Conservation (phyloP, 768 basidiomycete species). For the Daedaleopsis nitida region DNA sequence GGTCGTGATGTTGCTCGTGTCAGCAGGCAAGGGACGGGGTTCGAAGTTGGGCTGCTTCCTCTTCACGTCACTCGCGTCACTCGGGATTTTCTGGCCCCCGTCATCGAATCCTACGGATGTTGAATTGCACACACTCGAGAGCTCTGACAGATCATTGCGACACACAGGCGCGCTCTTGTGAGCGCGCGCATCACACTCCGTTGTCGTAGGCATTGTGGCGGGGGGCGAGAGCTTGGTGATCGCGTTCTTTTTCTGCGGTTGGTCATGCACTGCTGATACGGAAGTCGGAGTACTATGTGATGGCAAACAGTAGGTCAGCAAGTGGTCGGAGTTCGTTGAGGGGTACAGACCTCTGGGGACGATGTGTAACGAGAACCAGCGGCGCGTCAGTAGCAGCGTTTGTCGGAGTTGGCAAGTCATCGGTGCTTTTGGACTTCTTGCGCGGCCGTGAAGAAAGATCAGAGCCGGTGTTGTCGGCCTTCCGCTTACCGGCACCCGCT, state of each 20-base stretch:
- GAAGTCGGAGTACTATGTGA: background rate
- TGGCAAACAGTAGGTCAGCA: background rate
- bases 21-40: slow-evolving; percentile 5
- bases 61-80: background rate
- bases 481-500: background rate
- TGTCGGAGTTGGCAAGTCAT: background rate
- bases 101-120: background rate
- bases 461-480: background rate
- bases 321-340: background rate
- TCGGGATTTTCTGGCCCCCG: background rate
- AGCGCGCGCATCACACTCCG: background rate
- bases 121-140: background rate
- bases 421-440: background rate
- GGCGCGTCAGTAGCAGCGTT: background rate
- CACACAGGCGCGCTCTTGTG: background rate
- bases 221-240: background rate
- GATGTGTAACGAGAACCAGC: background rate
- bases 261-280: background rate
- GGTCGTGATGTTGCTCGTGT: slow-evolving; percentile 11
- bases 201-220: background rate
- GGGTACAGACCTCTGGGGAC: background rate
- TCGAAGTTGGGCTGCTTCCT: background rate
- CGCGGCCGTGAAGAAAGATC: background rate
- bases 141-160: background rate
- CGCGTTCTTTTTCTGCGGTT: background rate